Evolutionary conservation across 306 rosid species (phyloP), one percentile per base, ranked within the genome.

Genomic region (Casuarina equisetifolia): DNA sequence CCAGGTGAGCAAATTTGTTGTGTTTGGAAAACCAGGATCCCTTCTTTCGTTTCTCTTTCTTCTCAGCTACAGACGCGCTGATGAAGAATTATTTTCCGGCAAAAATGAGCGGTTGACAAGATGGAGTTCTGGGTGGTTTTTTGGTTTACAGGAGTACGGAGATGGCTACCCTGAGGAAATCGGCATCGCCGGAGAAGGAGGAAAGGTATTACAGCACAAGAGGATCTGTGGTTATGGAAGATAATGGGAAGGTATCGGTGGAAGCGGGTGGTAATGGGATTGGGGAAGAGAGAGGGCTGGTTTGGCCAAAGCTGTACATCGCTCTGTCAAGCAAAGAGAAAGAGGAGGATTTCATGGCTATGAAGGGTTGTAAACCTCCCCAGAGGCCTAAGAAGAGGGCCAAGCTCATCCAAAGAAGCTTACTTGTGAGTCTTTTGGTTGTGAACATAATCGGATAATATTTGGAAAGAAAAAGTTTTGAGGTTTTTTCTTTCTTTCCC

Each of bases 371-470:
- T 71, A 91, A 88, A 69, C 92, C 88, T 76, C 92, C 97, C 66
- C 94, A 90, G 70, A 87, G 97, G 76, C 97, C 97, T 0, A 91
- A 91, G 81, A 91, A 91, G 83, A 85, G 97, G 58, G 94, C 97
- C 35, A 91, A 91, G 71, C 78, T 90, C 73, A 86, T 91, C 48
- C 97, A 91, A 82, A 82, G 94, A 85, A 91, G 90, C 84, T 76
- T 91, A 77, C 89, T 86, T 69, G 97, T 91, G 69, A 82, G 92
- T 74, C 62, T 44, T 7, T 42, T 45, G 53, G n/a, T 8, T 16
- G 49, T 9, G 0, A n/a, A 9, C 3, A 0, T 58, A 9, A 54
- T 54, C 61, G n/a, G 40, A 9, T 78, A 11, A 38, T 58, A 45
- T 10, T 11, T 32, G 15, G 39, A 62, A 75, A 44, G 40, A 43